These are phyloP conservation scores for Carex pumila DNA, from an alignment of 176 grass and related monocot genomes.

Conservation along the genomic window DNA sequence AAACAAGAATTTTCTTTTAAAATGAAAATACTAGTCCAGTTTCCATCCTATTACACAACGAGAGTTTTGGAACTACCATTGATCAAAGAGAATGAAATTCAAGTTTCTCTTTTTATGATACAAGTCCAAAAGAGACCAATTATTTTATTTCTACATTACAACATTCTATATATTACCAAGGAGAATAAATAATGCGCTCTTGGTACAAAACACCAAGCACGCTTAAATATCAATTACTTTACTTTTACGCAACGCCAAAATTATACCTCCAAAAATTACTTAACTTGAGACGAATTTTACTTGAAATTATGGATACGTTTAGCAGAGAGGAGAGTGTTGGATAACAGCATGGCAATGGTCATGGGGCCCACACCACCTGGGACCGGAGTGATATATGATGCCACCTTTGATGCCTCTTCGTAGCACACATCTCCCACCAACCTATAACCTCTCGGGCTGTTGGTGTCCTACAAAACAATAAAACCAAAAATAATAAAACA, in stretches of 20 bases:
- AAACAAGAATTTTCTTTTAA: not conserved
- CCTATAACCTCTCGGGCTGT: constrained; percentile 59
- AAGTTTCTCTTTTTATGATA: not conserved
- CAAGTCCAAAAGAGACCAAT: not conserved
- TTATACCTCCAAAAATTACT: not conserved
- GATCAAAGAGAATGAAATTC: not conserved
- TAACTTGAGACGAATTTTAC: constrained; percentile 13
- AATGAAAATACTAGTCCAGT: not conserved
- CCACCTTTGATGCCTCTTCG: constrained; percentile 60
- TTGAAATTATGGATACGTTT: constrained; percentile 80
- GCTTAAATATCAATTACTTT: not conserved
- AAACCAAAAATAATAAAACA: not conserved
- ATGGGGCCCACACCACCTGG: constrained; percentile 84
- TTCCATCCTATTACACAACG: not conserved
- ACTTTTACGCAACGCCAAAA: not conserved
- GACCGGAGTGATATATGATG: constrained; percentile 75
- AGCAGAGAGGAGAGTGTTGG: constrained; percentile 78
- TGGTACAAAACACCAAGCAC: constrained; percentile 2
- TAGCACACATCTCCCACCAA: constrained; percentile 78
- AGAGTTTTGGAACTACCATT: not conserved
- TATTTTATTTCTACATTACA: constrained; percentile 6
- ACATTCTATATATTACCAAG: not conserved
- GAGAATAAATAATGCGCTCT: not conserved
- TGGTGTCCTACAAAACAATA: constrained; percentile 43
- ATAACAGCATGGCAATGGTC: constrained; percentile 91